Conservation (phyloP, 257 asterid species). For the Gardenia jasminoides region DNA sequence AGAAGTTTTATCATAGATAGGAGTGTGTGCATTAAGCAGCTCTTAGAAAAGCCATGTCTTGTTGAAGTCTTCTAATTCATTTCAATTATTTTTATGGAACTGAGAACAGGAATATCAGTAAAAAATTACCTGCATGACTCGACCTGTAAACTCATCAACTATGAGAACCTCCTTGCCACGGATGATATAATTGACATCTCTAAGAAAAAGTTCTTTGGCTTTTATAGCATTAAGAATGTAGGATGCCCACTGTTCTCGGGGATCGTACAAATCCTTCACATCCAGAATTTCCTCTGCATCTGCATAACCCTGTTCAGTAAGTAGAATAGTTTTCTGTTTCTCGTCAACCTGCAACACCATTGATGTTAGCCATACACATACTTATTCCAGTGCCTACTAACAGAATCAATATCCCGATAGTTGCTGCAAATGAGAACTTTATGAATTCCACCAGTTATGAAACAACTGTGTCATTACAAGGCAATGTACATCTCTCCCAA, state of each 20-base stretch:
- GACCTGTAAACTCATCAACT: constrained; percentile 98
- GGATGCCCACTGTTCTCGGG: constrained; percentile 99
- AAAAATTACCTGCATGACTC: constrained; percentile 90
- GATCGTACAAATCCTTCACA: constrained; percentile 93
- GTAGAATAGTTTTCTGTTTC: constrained; percentile 80
- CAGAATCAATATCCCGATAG: not conserved
- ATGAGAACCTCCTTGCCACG: constrained; percentile 93
- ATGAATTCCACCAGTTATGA: not conserved
- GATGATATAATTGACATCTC: constrained; percentile 90
- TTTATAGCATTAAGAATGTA: constrained; percentile 87
- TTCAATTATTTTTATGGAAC: constrained; percentile 12
- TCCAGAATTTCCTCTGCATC: constrained; percentile 96
- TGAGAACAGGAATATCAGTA: constrained; percentile 21
- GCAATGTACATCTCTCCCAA: not conserved
- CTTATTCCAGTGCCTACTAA: not conserved
- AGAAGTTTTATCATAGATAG: not conserved
- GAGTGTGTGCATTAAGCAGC: not conserved
- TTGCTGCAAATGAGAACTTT: not conserved
- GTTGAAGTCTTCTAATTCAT: not conserved
- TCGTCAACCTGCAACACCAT: constrained; percentile 84
- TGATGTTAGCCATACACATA: not conserved
- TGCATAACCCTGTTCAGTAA: constrained; percentile 95
- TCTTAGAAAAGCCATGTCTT: not conserved
- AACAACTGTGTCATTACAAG: not conserved
- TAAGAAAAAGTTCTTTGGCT: constrained; percentile 93